These are phyloP conservation scores for Ramularia collo-cygni DNA, from an alignment of 2,329 filamentous ascomycete genomes.

Conservation along the genomic window DNA sequence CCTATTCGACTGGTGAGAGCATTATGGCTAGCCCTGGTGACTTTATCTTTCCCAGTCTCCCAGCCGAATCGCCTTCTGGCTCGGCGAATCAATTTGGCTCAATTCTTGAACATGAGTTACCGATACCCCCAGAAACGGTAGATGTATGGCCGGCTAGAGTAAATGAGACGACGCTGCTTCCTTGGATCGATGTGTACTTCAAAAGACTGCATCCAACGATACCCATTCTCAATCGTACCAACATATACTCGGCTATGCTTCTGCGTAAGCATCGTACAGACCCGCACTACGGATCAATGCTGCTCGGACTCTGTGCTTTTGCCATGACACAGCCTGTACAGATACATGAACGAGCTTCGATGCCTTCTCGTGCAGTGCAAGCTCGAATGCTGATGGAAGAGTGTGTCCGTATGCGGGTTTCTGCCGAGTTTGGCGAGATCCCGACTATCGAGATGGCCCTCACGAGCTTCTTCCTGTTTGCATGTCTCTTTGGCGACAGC, in stretches of 20 bases:
- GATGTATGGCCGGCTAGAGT: slow-evolving; percentile 35
- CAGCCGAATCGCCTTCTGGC: slow-evolving; percentile 30
- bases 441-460: slow-evolving; percentile 25
- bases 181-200: slow-evolving; percentile 39
- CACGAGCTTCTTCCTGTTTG: slow-evolving; percentile 28
- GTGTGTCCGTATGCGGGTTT: slow-evolving; percentile 38
- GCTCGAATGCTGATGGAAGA: slow-evolving; percentile 38
- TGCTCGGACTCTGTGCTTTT: slow-evolving; percentile 38
- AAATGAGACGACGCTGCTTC: slow-evolving; percentile 34
- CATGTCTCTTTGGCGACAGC: slow-evolving; percentile 23
- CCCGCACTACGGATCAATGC: slow-evolving; percentile 39
- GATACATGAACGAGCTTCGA: slow-evolving; percentile 33
- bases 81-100: slow-evolving; percentile 25
- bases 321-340: slow-evolving; percentile 40
- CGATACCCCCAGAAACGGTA: slow-evolving; percentile 17
- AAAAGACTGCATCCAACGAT: slow-evolving; percentile 39
- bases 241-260: slow-evolving; percentile 37
- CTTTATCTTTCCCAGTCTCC: slow-evolving; percentile 31
- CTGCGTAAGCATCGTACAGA: slow-evolving; percentile 38
- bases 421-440: slow-evolving; percentile 32
- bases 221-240: slow-evolving; percentile 36
- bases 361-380: slow-evolving; percentile 28
- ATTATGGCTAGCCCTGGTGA: slow-evolving; percentile 21
- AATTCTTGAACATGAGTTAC: slow-evolving; percentile 29
- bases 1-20: slow-evolving; percentile 24